Conservation (phyloP, 1,284 basidiomycete genomes). For the Trichosporon sp. region DNA sequence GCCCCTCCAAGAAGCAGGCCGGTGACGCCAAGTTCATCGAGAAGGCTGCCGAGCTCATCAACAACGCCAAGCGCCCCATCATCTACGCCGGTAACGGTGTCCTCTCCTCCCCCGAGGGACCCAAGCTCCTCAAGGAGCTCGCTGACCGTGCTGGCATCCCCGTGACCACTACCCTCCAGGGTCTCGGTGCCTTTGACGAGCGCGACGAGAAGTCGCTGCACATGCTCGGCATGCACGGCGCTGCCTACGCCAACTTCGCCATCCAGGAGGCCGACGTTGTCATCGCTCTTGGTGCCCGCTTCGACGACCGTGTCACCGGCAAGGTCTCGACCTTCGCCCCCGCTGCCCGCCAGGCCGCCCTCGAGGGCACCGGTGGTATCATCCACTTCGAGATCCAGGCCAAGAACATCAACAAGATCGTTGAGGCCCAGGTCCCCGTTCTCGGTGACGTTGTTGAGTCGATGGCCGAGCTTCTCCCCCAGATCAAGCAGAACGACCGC, state of each 20-base stretch:
- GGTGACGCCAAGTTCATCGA: constrained; percentile 66
- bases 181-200: constrained; percentile 94
- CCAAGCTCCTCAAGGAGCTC: constrained; percentile 75
- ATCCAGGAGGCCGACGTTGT: constrained; percentile 97
- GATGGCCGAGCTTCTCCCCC: constrained; percentile 72
- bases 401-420: constrained; percentile 99
- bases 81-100: constrained; percentile 94
- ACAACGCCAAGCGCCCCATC: constrained; percentile 82
- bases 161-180: constrained; percentile 93
- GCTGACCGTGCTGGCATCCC: constrained; percentile 86
- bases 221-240: constrained; percentile 99
- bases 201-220: constrained; percentile 79
- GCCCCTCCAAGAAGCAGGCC: constrained; percentile 58
- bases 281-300: constrained; percentile 91
- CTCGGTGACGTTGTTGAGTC: constrained; percentile 89
- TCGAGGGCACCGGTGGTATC: constrained; percentile 84
- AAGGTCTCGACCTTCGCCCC: constrained; percentile 88
- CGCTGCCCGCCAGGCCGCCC: constrained; percentile 78
- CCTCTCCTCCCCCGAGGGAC: constrained; percentile 75
- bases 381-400: constrained; percentile 99
- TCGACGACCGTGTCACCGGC: constrained; percentile 97
- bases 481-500: constrained; percentile 64
- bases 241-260: constrained; percentile 93
- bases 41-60: constrained; percentile 85
- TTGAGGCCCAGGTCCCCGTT: constrained; percentile 88